Evolutionary conservation across 2,329 filamentous ascomycete species (phyloP), one percentile per base, ranked within the genome.

Genomic region (Aspergillus nomiae): DNA sequence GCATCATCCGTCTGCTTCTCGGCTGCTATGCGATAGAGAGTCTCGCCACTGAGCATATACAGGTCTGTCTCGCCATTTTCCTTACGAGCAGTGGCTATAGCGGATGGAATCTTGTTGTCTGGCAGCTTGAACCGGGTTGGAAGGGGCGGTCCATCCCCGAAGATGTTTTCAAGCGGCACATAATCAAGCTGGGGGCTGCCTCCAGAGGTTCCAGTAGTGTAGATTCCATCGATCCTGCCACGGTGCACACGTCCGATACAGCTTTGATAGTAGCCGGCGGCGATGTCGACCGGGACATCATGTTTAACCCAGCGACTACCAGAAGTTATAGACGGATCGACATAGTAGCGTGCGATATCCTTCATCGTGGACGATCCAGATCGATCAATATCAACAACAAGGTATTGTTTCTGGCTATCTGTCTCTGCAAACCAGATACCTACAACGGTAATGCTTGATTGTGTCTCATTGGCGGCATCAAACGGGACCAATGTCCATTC

Each of bases 311-410:
- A 63, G 34, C 38, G 60, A 21, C 30, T 30, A 3, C 61, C 61
- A 6, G 26, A 26, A 4, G 30, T 34, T 24, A 28, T 8, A 30
- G 32, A 30, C 4, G 54, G 32, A 34, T 63, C 61, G 24, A 63
- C 38, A 38, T 57, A n/a, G 38, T 63, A 63, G 24, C 61, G 61
- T 9, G 41, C 26, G 12, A 60, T 60, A 9, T 60, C 8, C 28
- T 38, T 50, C 5, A 26, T 28, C 24, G n/a, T n/a, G 0, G 28
- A 24, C 1, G 24, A 12, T 14, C 38, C 7, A 2, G n/a, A 19
- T 26, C 62, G 58, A 16, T 56, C 48, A 24, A 64, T 45, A 50
- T 64, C 62, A 9, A 61, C 59, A 7, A 64, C 32, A 12, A 64
- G 28, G 19, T 59, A 64, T 21, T 64, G 48, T 11, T 16, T 28